Base-by-base conservation (phyloP, 345 rosid genomes). In the Melastoma malabathricum region DNA sequence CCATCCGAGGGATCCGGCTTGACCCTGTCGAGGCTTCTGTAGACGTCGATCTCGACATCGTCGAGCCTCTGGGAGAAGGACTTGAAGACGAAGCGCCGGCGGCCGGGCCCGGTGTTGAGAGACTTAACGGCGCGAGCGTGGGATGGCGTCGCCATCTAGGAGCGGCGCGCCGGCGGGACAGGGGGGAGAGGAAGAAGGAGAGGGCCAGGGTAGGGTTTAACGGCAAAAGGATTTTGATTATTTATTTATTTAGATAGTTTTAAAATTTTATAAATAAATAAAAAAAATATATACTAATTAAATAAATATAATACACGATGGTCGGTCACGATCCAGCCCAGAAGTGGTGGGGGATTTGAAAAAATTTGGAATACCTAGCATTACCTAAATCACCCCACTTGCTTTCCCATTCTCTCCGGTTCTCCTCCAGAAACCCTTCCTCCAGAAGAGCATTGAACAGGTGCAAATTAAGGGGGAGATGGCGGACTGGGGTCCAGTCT, bases 401-500 rank as follows among this genome's bases (percentile, higher is more conserved):
- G 25, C 25, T 22, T 22, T 22, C 25, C 25, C n/a, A n/a, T n/a
- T n/a, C n/a, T n/a, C n/a, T n/a, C n/a, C n/a, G n/a, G n/a, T n/a
- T n/a, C n/a, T n/a, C n/a, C n/a, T n/a, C n/a, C n/a, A n/a, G n/a
- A n/a, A n/a, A n/a, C n/a, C n/a, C n/a, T n/a, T n/a, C n/a, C n/a
- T n/a, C 25, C 4, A 4, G 25, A 22, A 19, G 12, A 16, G 47
- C 14, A 15, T 44, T 27, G 29, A 1, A 13, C 20, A n/a, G 31
- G n/a, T 12, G 13, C 12, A 45, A 13, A 10, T 15, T 15, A 17
- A 10, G 16, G 10, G 3, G 27, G 29, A 70, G 17, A 87, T 84
- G 95, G 43, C 95, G 17, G 98, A 92, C 54, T 87, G 98, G 98
- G 98, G 98, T 10, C 88, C 97, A 0, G 94, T 87, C 19, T 82